phyloP scores from a whole-genome alignment of 441 rosid species.

The Syzygium syzygioides region DNA sequence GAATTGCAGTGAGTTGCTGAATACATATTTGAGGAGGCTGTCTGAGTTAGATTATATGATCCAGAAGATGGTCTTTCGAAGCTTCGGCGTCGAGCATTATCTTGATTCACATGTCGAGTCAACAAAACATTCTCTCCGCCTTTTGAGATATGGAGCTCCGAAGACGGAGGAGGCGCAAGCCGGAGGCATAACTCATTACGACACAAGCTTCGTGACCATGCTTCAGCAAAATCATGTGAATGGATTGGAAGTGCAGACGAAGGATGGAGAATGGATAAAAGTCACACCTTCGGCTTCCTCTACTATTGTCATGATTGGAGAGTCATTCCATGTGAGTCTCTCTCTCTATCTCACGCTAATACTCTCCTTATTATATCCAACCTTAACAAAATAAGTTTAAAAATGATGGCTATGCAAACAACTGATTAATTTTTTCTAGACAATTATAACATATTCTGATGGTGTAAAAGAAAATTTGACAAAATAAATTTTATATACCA shows the following conservation, averaged over 20 bases:
- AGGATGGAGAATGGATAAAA: neutral
- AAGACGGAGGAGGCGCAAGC: neutral
- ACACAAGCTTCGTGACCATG: neutral
- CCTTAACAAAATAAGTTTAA: neutral
- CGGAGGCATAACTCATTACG: neutral
- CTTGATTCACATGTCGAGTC: neutral
- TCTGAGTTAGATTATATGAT: neutral
- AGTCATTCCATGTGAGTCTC: conserved; percentile 3
- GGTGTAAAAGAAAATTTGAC: neutral
- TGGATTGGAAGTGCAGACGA: conserved; percentile 4
- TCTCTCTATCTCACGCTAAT: neutral
- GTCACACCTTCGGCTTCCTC: neutral
- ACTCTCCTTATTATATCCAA: neutral
- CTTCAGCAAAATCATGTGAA: conserved; percentile 10
- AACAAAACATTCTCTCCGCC: neutral
- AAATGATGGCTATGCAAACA: neutral
- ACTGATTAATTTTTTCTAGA: neutral
- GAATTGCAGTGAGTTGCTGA: neutral
- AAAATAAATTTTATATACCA: neutral
- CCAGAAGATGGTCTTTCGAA: neutral
- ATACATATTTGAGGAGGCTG: neutral
- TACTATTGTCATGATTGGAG: conserved; percentile 4
- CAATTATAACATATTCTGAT: neutral
- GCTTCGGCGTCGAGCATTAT: neutral
- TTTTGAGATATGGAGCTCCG: neutral